Conservation (phyloP, 441 rosid genomes). For the Populus hybrid region DNA sequence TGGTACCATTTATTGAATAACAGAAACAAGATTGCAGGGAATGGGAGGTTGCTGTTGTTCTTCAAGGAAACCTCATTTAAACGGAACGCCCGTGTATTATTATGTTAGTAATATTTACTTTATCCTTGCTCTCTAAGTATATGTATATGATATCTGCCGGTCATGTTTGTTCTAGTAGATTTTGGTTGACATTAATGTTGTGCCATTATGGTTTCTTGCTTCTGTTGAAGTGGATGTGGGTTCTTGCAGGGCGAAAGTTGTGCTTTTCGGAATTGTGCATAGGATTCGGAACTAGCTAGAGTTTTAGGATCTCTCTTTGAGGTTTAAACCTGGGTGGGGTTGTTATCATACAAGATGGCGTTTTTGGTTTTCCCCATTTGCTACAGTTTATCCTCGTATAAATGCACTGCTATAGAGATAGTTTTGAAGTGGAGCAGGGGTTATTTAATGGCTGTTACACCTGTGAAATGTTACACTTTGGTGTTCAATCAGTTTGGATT, state of each 20-base stretch:
- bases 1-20: constrained; percentile 20
- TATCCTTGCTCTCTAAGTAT: not conserved
- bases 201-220: not conserved
- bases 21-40: constrained; percentile 26
- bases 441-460: too few relatives aligned
- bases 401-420: too few relatives aligned
- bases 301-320: too few relatives aligned
- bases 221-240: not conserved
- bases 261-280: not conserved
- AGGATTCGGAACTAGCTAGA: too few relatives aligned
- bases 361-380: too few relatives aligned
- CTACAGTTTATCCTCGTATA: too few relatives aligned
- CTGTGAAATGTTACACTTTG: not conserved
- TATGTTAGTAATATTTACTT: constrained; percentile 47
- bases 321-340: too few relatives aligned
- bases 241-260: not conserved
- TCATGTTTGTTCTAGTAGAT: not conserved
- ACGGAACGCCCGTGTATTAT: constrained; percentile 71
- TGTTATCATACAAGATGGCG: too few relatives aligned
- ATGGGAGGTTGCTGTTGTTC: constrained; percentile 95
- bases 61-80: constrained; percentile 64
- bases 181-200: constrained; percentile 8
- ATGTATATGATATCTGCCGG: not conserved
- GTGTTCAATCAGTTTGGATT: not conserved
- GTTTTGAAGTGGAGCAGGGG: too few relatives aligned